Percentiles rank a stretch among this genome's conserved stretches.
Conservation (phyloP, 306 rosid species). For the Vigna nakashimae region DNA sequence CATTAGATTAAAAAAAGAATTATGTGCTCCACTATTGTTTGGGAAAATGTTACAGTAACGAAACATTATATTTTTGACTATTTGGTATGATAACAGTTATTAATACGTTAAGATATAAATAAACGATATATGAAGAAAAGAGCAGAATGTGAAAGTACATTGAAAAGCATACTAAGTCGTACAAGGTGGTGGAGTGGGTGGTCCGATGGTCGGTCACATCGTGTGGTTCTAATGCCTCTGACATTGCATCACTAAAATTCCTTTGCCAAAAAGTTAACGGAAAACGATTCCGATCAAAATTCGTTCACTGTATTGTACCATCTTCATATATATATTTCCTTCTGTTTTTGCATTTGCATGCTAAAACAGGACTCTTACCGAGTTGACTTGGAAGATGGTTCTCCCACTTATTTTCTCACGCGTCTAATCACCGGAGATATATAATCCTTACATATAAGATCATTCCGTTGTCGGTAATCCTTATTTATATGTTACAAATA, state of each 20-base stretch:
- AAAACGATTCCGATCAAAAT: background rate
- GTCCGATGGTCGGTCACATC: slow-evolving; percentile 52
- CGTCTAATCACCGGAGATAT: too few relatives aligned
- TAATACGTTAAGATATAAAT: background rate
- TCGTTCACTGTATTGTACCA: slow-evolving; percentile 4
- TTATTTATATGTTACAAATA: too few relatives aligned
- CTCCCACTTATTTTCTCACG: too few relatives aligned
- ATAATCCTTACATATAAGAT: too few relatives aligned
- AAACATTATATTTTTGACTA: too few relatives aligned
- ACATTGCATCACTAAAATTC: slow-evolving; percentile 43
- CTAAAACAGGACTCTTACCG: background rate
- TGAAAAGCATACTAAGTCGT: background rate
- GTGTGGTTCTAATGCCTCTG: slow-evolving; percentile 49
- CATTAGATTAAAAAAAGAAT: too few relatives aligned
- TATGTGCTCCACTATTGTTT: too few relatives aligned
- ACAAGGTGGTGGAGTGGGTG: slow-evolving; percentile 35
- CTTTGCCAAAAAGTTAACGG: background rate
- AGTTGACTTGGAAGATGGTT: background rate
- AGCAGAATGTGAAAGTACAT: background rate
- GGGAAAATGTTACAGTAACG: too few relatives aligned
- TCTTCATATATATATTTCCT: background rate
- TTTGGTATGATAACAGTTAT: too few relatives aligned
- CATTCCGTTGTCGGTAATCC: too few relatives aligned
- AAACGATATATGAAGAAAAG: background rate
- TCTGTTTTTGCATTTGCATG: slow-evolving; percentile 31